A percentile compares a stretch with the other conserved stretches of the same genome.
phyloP scores from a whole-genome alignment of 1,284 basidiomycete species.

The Coniferiporia weirii region DNA sequence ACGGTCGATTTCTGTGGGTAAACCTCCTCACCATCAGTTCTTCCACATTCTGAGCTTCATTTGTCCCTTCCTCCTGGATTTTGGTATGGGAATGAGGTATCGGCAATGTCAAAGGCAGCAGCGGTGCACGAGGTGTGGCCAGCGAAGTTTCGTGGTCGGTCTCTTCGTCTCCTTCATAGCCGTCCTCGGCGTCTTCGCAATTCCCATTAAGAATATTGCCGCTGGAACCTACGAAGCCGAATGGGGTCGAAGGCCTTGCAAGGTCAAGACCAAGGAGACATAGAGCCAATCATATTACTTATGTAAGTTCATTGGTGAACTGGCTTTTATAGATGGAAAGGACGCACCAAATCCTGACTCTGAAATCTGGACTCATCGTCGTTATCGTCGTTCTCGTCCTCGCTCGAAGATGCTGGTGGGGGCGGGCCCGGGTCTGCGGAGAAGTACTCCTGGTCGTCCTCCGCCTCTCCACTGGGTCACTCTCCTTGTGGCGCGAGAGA shows the following conservation, averaged over 20 bases:
- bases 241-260: neutral
- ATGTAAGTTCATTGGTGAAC: neutral
- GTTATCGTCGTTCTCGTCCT: neutral
- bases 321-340: neutral
- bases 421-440: neutral
- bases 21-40: neutral
- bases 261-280: neutral
- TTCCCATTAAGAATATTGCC: too few relatives aligned
- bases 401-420: neutral
- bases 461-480: neutral
- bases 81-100: neutral
- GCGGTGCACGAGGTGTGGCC: neutral
- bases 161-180: neutral
- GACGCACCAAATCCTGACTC: neutral
- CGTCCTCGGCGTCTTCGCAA: neutral
- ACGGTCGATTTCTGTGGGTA: too few relatives aligned
- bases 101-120: neutral
- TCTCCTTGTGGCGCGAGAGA: neutral
- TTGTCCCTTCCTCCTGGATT: neutral
- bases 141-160: neutral
- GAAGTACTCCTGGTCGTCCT: conserved; percentile 6
- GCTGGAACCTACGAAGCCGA: neutral
- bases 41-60: neutral
- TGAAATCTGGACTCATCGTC: neutral
- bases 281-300: neutral